Conservation (phyloP, 2,329 filamentous ascomycete species). For the Incumbomyces lentus region DNA sequence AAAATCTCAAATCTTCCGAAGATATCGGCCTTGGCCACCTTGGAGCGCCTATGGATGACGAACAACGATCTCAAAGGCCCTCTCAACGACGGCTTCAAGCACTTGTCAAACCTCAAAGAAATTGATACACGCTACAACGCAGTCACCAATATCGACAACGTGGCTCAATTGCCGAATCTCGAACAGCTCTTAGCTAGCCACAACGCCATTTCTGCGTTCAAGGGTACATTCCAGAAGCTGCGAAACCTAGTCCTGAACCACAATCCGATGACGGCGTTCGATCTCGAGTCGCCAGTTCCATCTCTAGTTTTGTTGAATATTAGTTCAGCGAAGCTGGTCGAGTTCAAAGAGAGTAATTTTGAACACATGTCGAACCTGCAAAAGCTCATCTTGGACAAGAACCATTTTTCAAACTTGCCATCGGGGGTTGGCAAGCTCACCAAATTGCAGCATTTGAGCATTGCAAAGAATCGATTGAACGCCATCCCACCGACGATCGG, state of each 20-base stretch:
- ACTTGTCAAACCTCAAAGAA: slow-evolving; percentile 70
- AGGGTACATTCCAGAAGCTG: slow-evolving; percentile 75
- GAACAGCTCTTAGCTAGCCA: slow-evolving; percentile 86
- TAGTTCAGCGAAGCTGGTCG: slow-evolving; percentile 80
- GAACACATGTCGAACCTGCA: slow-evolving; percentile 78
- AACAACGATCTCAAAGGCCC: slow-evolving; percentile 78
- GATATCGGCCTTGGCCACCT: slow-evolving; percentile 64
- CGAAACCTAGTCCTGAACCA: slow-evolving; percentile 82
- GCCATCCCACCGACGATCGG: slow-evolving; percentile 81
- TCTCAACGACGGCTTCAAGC: slow-evolving; percentile 61
- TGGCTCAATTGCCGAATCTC: slow-evolving; percentile 72
- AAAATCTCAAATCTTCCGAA: slow-evolving; percentile 68
- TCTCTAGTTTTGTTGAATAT: slow-evolving; percentile 80
- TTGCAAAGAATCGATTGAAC: slow-evolving; percentile 80
- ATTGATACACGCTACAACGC: slow-evolving; percentile 91
- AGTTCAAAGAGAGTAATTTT: slow-evolving; percentile 77
- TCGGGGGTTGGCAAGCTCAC: slow-evolving; percentile 72
- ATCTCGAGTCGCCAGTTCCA: slow-evolving; percentile 64
- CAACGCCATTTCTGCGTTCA: slow-evolving; percentile 83
- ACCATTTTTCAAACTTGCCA: slow-evolving; percentile 87
- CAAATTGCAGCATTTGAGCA: slow-evolving; percentile 81
- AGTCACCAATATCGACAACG: slow-evolving; percentile 77
- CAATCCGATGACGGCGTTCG: slow-evolving; percentile 90
- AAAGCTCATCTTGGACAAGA: slow-evolving; percentile 81
- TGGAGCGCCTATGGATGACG: slow-evolving; percentile 88